phyloP scores from a whole-genome alignment of 805 yeast genomes.

The Wickerhamomyces tratensis region DNA sequence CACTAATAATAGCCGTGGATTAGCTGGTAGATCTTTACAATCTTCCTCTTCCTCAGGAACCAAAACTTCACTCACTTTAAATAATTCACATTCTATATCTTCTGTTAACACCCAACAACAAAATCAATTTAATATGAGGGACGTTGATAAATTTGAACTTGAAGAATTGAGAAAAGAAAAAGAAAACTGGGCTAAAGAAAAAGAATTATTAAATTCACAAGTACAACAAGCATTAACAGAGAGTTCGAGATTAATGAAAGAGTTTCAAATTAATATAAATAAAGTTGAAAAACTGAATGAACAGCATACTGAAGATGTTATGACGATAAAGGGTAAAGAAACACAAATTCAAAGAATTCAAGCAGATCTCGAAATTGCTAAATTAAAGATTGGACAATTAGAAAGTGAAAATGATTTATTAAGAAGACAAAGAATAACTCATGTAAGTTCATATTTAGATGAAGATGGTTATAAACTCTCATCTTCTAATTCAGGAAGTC shows the following conservation, averaged over 20 bases:
- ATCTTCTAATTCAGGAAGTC: neutral
- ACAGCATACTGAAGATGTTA: constrained; percentile 39
- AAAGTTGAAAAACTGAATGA: constrained; percentile 34
- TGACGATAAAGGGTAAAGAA: constrained; percentile 56
- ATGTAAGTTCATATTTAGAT: neutral
- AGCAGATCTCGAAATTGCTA: constrained; percentile 53
- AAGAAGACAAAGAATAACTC: constrained; percentile 20
- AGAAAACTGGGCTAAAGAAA: constrained; percentile 22
- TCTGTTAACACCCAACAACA: constrained; percentile 3
- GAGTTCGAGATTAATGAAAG: constrained; percentile 18
- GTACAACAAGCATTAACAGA: constrained; percentile 19
- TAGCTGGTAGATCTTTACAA: constrained; percentile 33
- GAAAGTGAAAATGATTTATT: constrained; percentile 35
- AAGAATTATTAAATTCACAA: constrained; percentile 19
- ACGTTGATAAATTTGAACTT: constrained; percentile 31
- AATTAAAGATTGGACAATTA: constrained; percentile 39
- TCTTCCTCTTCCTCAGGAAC: constrained; percentile 14
- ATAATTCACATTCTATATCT: constrained; percentile 20
- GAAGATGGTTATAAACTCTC: neutral
- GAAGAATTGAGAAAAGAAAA: constrained; percentile 45
- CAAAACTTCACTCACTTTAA: too few species aligned
- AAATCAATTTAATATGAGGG: constrained; percentile 16
- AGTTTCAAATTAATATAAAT: constrained; percentile 8
- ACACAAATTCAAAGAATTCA: constrained; percentile 52
- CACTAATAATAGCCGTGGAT: constrained; percentile 16